Conservation (phyloP, 352 stramenopile species). For the Phytopythium helicoides region DNA sequence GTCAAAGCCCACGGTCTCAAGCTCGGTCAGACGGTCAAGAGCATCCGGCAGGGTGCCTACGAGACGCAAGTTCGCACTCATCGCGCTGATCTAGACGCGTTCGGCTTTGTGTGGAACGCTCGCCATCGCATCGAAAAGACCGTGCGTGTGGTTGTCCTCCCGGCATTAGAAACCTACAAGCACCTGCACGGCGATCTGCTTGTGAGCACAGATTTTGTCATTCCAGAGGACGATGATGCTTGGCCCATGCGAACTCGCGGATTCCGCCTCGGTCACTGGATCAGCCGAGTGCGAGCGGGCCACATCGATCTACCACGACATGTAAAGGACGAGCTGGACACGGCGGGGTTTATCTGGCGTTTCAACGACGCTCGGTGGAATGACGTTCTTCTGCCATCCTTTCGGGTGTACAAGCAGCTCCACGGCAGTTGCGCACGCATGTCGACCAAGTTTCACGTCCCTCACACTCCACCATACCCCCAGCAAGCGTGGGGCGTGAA, state of each 20-base stretch:
- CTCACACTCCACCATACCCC: conserved; percentile 54
- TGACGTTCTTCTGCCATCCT: conserved; percentile 61
- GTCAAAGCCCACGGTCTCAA: conserved; percentile 79
- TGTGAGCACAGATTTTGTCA: conserved; percentile 69
- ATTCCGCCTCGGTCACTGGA: conserved; percentile 75
- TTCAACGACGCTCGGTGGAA: conserved; percentile 73
- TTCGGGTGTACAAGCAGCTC: conserved; percentile 51
- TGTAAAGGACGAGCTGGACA: conserved; percentile 52
- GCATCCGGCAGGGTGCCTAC: conserved; percentile 86
- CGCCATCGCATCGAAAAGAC: conserved; percentile 59
- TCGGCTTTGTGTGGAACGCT: conserved; percentile 94
- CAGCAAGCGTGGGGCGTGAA: conserved; percentile 63
- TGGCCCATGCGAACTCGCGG: conserved; percentile 56
- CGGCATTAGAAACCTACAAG: conserved; percentile 49
- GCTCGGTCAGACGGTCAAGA: conserved; percentile 90
- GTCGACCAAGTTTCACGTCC: conserved; percentile 75
- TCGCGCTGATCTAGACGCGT: conserved; percentile 66
- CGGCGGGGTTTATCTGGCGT: conserved; percentile 66
- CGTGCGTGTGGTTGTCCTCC: conserved; percentile 50
- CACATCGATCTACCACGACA: conserved; percentile 36
- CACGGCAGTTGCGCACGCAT: conserved; percentile 66
- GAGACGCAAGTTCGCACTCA: conserved; percentile 73
- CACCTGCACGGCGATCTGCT: conserved; percentile 42
- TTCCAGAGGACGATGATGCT: conserved; percentile 43
- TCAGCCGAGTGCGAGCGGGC: conserved; percentile 53